Conservation (phyloP, 2,329 filamentous ascomycete genomes). For the Penicillium sp. region DNA sequence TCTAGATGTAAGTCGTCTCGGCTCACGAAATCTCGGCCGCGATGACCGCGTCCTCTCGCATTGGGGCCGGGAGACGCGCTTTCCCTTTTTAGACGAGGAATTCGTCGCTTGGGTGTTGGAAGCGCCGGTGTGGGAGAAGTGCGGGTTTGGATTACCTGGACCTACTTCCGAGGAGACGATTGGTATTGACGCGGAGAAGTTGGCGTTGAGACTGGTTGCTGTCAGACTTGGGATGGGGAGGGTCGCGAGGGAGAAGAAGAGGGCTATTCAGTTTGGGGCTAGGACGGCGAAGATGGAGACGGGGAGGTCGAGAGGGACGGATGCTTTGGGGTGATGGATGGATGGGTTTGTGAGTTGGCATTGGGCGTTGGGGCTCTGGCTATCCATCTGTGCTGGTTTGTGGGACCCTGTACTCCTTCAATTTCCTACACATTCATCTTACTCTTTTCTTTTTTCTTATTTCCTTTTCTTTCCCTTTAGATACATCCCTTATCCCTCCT, state of each 20-base stretch:
- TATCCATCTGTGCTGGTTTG: no score
- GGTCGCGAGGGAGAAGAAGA: constrained; percentile 84
- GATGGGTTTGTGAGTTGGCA: not conserved
- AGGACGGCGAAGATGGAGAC: constrained; percentile 77
- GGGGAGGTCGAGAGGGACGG: constrained; percentile 64
- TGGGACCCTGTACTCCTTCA: not conserved
- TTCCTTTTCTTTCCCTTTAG: not conserved
- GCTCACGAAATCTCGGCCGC: constrained; percentile 88
- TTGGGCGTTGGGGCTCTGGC: no score
- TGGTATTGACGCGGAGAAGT: constrained; percentile 65
- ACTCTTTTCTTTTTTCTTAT: not conserved
- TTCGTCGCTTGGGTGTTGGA: constrained; percentile 77
- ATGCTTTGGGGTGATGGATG: constrained; percentile 41
- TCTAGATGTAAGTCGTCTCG: constrained; percentile 78
- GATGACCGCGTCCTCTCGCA: constrained; percentile 88
- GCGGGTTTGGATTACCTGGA: constrained; percentile 69
- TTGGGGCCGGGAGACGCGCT: constrained; percentile 84
- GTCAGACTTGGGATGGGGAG: constrained; percentile 65
- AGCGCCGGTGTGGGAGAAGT: constrained; percentile 76
- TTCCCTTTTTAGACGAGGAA: constrained; percentile 84
- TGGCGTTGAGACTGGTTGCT: constrained; percentile 72
- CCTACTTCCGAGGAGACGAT: constrained; percentile 19
- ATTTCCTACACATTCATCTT: not conserved
- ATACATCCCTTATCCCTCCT: not conserved
- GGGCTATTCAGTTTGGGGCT: constrained; percentile 82